phyloP scores from a whole-genome alignment of 352 stramenopile species.

The Saprolegnia parasitica region DNA sequence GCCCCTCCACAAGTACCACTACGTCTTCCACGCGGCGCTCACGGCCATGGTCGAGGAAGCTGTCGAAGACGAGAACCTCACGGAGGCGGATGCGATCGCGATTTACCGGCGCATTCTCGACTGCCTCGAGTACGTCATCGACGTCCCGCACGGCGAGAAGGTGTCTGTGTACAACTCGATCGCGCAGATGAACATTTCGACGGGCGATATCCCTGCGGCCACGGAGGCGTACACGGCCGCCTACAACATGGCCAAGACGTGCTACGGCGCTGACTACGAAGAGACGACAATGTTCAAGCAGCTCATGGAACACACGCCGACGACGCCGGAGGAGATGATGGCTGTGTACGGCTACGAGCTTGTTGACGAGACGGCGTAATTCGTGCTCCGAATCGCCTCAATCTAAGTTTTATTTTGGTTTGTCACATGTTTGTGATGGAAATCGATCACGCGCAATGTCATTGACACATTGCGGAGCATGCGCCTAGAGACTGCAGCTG shows the following conservation, averaged over 20 bases:
- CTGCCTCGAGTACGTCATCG: conserved; percentile 62
- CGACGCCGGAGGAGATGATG: conserved; percentile 53
- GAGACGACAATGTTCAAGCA: conserved; percentile 56
- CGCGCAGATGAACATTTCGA: conserved; percentile 60
- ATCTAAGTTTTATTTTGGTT: neutral
- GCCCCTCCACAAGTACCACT: conserved; percentile 62
- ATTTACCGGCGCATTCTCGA: conserved; percentile 65
- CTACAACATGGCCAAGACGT: conserved; percentile 50
- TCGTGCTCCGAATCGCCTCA: neutral
- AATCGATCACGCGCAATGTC: no score
- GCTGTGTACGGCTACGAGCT: conserved; percentile 39
- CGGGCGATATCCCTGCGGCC: conserved; percentile 48
- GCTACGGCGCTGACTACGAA: conserved; percentile 53
- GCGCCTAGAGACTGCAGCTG: no score
- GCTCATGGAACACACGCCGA: conserved; percentile 61
- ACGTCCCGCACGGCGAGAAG: conserved; percentile 64
- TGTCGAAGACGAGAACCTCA: conserved; percentile 26
- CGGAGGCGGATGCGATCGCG: conserved; percentile 36
- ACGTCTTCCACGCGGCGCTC: conserved; percentile 69
- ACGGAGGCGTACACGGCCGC: conserved; percentile 51
- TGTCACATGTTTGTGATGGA: no score
- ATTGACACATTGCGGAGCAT: no score
- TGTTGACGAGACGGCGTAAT: neutral
- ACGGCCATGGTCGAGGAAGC: conserved; percentile 39
- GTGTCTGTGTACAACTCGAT: conserved; percentile 81